These are phyloP conservation scores for Acanthamoeba sp. DNA, from an alignment of 208 protist species.

Conservation along the genomic window DNA sequence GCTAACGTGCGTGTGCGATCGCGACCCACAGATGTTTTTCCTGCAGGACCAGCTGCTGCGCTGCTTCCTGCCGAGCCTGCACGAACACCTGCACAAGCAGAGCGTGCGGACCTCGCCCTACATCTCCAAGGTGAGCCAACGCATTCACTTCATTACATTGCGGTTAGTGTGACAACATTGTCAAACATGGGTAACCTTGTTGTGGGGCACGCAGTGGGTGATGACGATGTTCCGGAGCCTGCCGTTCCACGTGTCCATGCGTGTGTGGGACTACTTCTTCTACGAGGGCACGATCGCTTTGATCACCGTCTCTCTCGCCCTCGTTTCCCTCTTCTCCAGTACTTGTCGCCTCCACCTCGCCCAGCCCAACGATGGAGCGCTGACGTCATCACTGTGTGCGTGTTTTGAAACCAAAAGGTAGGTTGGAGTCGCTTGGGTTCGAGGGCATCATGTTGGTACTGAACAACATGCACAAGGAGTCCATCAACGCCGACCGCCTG, in stretches of 20 bases:
- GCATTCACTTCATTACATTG: no score
- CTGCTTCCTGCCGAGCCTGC: conserved; percentile 24
- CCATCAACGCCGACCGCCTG: conserved; percentile 29
- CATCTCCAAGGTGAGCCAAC: background rate
- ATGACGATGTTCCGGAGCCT: conserved; percentile 35
- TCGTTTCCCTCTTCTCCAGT: background rate
- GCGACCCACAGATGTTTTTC: conserved; percentile 14
- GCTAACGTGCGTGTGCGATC: background rate
- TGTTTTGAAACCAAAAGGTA: background rate
- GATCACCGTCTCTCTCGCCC: conserved; percentile 5
- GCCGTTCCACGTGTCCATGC: background rate
- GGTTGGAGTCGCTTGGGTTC: background rate
- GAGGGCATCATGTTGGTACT: conserved; percentile 17
- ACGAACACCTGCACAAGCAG: conserved; percentile 37
- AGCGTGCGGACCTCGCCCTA: background rate
- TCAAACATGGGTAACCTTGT: no score
- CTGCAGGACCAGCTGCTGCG: conserved; percentile 48
- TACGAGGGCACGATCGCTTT: conserved; percentile 38
- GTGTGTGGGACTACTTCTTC: conserved; percentile 71
- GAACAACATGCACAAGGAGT: conserved; percentile 26
- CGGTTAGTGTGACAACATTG: no score
- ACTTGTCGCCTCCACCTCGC: no score
- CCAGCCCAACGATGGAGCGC: background rate
- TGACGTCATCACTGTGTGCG: background rate
- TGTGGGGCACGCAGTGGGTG: conserved; percentile 46